Conservation (phyloP, 352 stramenopile genomes). For the Phytophthora sp. region DNA sequence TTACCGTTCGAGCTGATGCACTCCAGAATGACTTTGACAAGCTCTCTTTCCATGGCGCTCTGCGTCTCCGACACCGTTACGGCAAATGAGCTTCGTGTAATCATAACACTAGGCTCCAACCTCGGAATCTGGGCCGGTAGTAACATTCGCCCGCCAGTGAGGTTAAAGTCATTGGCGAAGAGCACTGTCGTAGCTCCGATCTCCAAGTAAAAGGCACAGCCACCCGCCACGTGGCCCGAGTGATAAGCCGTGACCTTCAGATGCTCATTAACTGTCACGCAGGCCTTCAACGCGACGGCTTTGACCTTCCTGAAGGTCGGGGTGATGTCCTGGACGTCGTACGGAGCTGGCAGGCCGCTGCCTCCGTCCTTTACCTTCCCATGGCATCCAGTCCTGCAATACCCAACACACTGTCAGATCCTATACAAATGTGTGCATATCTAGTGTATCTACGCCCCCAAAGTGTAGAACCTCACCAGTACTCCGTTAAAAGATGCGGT, state of each 20-base stretch:
- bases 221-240: constrained; percentile 76
- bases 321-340: constrained; percentile 66
- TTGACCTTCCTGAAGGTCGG: constrained; percentile 59
- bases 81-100: constrained; percentile 78
- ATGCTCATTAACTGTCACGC: constrained; percentile 62
- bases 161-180: constrained; percentile 83
- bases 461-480: constrained; percentile 58
- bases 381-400: constrained; percentile 48
- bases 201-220: constrained; percentile 80
- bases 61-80: constrained; percentile 86
- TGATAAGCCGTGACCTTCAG: constrained; percentile 86
- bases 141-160: constrained; percentile 72
- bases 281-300: constrained; percentile 57
- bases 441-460: not conserved
- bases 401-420: constrained; percentile 10
- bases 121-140: constrained; percentile 73
- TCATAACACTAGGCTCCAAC: constrained; percentile 59
- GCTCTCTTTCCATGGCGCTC: constrained; percentile 80
- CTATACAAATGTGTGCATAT: not conserved
- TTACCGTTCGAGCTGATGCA: constrained; percentile 78
- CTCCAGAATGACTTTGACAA: constrained; percentile 81
- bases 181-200: constrained; percentile 74
- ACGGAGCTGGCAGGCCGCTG: constrained; percentile 57
- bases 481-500: constrained; percentile 73
- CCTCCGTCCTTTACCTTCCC: constrained; percentile 50